Base-by-base conservation (phyloP, 2,329 filamentous ascomycete genomes). In the Cladosporium cucumerinum region DNA sequence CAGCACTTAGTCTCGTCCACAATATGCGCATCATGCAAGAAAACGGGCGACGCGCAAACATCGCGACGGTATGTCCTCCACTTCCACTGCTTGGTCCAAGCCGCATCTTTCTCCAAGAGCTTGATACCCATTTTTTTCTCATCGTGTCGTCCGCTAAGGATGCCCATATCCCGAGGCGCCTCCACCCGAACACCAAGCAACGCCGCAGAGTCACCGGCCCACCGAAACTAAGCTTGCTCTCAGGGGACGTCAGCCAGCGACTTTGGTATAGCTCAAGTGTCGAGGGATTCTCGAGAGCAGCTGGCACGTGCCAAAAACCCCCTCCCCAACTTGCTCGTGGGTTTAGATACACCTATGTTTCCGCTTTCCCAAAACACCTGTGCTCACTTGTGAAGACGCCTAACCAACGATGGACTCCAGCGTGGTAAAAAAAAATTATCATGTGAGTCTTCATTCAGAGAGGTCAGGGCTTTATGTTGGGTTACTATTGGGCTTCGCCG, bases 191-290 rank as follows among this genome's bases (percentile, higher is more conserved):
- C 16, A 26, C 12, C 25, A 43, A 54, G 18, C 46, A 51, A 46
- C 58, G 58, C 60, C 60, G 60, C 49, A 55, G n/a, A 34, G 60
- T 14, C 16, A 62, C 60, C 60, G 60, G 60, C 60, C 60, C 60
- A 62, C 60, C 60, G 60, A 62, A 62, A 54, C 60, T 49, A 54
- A 62, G 60, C 60, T 51, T 51, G 32, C 32, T 36, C 36, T 18
- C 12, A 21, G 26, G 18, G 21, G 21, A 21, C 39, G 39, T 43
- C 39, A 43, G 39, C 39, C 14, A 39, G 16, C 16, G 16, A 39
- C 6, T n/a, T 46, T 46, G 39, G n/a, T 46, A 21, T 46, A 46
- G 39, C 12, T 14, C 39, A 43, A 39, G 36, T 16, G 39, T 43
- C 7, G 18, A n/a, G 23, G n/a, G 36, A 43, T n/a, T 16, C 36